These are phyloP conservation scores for Trichosporon coremiiforme DNA, from an alignment of 1,284 basidiomycete species.

Conservation along the genomic window DNA sequence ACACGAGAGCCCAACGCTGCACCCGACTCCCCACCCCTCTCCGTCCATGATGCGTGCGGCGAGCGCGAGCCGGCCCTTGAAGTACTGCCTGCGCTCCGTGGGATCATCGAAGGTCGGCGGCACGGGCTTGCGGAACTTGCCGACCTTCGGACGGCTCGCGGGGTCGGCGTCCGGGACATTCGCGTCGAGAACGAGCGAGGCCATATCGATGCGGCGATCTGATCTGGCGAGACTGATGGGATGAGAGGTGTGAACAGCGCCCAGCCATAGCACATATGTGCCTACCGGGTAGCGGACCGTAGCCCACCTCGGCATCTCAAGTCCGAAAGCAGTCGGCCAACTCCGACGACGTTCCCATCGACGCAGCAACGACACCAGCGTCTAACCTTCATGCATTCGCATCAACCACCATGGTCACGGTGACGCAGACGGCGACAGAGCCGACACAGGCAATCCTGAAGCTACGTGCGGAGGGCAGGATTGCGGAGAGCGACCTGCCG, in stretches of 20 bases:
- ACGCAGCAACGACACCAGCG: not conserved
- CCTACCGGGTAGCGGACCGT: not conserved
- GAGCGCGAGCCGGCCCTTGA: constrained; percentile 36
- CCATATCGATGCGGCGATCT: not conserved
- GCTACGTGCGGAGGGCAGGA: constrained; percentile 14
- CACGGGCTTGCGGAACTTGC: constrained; percentile 33
- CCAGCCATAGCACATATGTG: not conserved
- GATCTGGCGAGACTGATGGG: no score
- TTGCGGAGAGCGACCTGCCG: constrained; percentile 9
- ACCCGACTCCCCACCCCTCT: constrained; percentile 41
- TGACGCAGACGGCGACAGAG: constrained; percentile 3
- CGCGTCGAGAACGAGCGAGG: constrained; percentile 8
- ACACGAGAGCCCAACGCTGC: constrained; percentile 33
- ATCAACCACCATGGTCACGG: constrained; percentile 9
- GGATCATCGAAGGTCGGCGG: constrained; percentile 35
- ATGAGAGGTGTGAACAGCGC: not conserved
- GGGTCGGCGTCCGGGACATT: not conserved
- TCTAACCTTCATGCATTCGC: not conserved
- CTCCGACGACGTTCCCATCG: not conserved
- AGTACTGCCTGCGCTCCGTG: constrained; percentile 28
- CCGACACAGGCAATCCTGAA: constrained; percentile 7
- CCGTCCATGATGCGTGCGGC: constrained; percentile 36
- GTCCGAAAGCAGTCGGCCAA: constrained; percentile 6
- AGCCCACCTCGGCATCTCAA: constrained; percentile 13
- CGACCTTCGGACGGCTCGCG: constrained; percentile 21